Base-by-base conservation (phyloP, 2,329 filamentous ascomycete genomes). In the Trichoderma aggressivum region DNA sequence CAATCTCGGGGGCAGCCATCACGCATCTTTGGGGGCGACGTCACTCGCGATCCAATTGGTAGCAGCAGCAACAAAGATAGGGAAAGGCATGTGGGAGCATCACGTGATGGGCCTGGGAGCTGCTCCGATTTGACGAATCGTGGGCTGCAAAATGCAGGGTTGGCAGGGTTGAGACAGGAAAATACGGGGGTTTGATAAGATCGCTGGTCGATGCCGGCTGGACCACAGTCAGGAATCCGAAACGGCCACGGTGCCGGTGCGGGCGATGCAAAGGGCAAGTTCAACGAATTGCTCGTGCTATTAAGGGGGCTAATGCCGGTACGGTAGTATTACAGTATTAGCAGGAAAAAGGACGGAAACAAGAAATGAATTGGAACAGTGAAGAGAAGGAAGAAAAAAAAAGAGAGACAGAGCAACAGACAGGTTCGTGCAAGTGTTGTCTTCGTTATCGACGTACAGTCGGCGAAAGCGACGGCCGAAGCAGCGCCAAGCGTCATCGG, bases 181-280 rank as follows among this genome's bases (percentile, higher is more conserved):
- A 24, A 26, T 65, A 55, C 62, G 43, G 62, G 60, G 62, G n/a
- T 55, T 53, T 66, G 50, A 56, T 28, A 43, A 58, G 64, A 67
- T 67, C 53, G 26, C 47, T 39, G 30, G 36, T 18, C 43, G 63
- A 66, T 67, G 64, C 64, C 64, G 36, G 43, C n/a, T n/a, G 36
- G 36, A 16, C 14, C 34, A 67, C 64, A 67, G 64, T 67, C 55
- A 8, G 32, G 18, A 34, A 47, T 59, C 18, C 36, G 53, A 67
- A 67, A 67, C 64, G 64, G 64, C 64, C 63, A 66, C 63, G 34
- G 63, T 66, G 63, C 63, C 26, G 32, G 24, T 66, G 63, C 63
- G 63, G 63, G 50, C 50, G 63, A 66, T 66, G 36, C 24, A 56
- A n/a, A 56, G 16, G 34, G 50, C 21, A 26, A 24, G 18, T 55